A percentile compares a stretch with the other conserved stretches of the same genome.
Conservation (phyloP, 306 rosid genomes). For the Acacia crassicarpa region DNA sequence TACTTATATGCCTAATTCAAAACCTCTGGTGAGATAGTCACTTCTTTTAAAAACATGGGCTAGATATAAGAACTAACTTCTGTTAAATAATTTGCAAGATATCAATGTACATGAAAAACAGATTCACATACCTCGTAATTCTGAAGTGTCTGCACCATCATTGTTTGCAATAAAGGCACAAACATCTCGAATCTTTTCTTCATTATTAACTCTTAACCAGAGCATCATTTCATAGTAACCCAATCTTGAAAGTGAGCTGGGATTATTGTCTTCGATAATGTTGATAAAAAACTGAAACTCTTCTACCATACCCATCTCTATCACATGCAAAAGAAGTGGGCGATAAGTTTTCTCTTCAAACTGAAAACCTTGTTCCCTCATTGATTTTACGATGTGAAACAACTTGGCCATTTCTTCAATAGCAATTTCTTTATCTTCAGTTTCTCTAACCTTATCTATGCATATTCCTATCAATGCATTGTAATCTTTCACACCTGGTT, state of each 20-base stretch:
- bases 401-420: conserved; percentile 57
- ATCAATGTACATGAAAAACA: background rate
- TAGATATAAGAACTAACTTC: conserved; percentile 25
- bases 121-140: conserved; percentile 58
- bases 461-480: conserved; percentile 53
- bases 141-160: conserved; percentile 39
- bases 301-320: conserved; percentile 66
- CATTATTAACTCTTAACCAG: conserved; percentile 61
- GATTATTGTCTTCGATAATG: conserved; percentile 54
- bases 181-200: conserved; percentile 65
- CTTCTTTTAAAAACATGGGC: conserved; percentile 21
- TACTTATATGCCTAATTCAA: conserved; percentile 22
- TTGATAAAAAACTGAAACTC: conserved; percentile 62
- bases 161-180: conserved; percentile 47
- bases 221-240: conserved; percentile 86
- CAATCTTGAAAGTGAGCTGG: conserved; percentile 48
- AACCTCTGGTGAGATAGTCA: conserved; percentile 4
- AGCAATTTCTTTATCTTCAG: conserved; percentile 47
- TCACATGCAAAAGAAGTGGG: conserved; percentile 60
- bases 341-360: conserved; percentile 66
- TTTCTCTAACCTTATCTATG: conserved; percentile 58
- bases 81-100: conserved; percentile 18
- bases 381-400: conserved; percentile 50
- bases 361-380: conserved; percentile 68
- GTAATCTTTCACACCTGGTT: conserved; percentile 57